Conservation (phyloP, 345 rosid species). For the Balakata baccata region DNA sequence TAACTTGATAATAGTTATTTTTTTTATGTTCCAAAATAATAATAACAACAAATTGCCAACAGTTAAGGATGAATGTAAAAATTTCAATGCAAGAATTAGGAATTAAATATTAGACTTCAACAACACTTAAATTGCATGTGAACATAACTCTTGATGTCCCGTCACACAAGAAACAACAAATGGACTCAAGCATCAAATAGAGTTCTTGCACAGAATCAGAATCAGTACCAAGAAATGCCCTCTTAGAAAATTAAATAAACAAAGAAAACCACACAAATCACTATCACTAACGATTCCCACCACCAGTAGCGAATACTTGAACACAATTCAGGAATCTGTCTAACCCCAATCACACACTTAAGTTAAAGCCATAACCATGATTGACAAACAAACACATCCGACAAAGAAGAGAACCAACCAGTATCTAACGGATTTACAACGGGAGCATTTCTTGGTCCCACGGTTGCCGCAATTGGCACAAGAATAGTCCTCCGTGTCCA, state of each 20-base stretch:
- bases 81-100: too few species aligned
- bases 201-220: neutral
- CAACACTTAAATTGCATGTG: neutral
- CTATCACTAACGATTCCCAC: neutral
- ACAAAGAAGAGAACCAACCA: conserved; percentile 28
- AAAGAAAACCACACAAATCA: neutral
- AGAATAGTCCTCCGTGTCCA: conserved; percentile 11
- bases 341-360: too few species aligned
- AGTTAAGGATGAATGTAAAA: too few species aligned
- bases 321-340: neutral
- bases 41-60: too few species aligned
- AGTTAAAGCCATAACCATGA: neutral
- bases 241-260: neutral
- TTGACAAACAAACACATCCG: neutral
- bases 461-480: conserved; percentile 39
- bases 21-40: too few species aligned
- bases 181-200: neutral
- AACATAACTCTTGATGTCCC: neutral
- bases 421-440: conserved; percentile 58
- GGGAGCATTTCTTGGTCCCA: conserved; percentile 43
- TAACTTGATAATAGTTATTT: neutral
- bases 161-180: neutral
- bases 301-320: neutral
- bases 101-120: too few species aligned
- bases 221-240: neutral